Conservation (phyloP, 768 basidiomycete species). For the Austroboletus festivus region DNA sequence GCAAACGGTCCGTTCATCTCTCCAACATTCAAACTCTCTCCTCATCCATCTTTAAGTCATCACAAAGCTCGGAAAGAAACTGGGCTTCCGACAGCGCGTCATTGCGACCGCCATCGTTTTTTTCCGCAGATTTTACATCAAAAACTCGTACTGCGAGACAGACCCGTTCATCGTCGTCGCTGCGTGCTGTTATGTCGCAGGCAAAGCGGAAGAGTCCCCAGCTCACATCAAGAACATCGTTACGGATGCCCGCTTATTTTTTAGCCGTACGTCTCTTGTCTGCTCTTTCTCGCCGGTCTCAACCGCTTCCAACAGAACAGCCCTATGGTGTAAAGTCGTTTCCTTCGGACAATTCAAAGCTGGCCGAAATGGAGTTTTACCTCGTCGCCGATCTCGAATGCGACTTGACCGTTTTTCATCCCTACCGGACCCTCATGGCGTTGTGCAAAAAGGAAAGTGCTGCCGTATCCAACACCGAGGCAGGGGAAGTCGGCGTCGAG, state of each 20-base stretch:
- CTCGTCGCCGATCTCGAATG: slow-evolving; percentile 96
- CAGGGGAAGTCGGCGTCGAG: slow-evolving; percentile 50
- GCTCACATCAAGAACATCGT: slow-evolving; percentile 93
- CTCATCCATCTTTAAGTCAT: slow-evolving; percentile 52
- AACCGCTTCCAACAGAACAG: slow-evolving; percentile 38
- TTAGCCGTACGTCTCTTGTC: slow-evolving; percentile 57
- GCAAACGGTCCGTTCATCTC: slow-evolving; percentile 57
- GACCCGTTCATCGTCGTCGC: slow-evolving; percentile 92
- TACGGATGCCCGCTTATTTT: slow-evolving; percentile 73
- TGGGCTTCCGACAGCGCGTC: slow-evolving; percentile 81
- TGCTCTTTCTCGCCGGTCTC: not conserved
- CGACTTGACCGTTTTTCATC: slow-evolving; percentile 90
- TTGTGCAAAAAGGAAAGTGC: slow-evolving; percentile 62
- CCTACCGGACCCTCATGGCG: slow-evolving; percentile 83
- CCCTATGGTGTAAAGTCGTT: slow-evolving; percentile 78
- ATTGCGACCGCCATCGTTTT: slow-evolving; percentile 94
- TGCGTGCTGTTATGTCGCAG: slow-evolving; percentile 93
- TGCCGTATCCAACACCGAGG: slow-evolving; percentile 48
- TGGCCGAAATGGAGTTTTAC: slow-evolving; percentile 99
- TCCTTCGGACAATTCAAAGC: slow-evolving; percentile 80
- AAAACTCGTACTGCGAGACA: slow-evolving; percentile 93
- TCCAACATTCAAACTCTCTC: not conserved
- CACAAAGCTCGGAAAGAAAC: slow-evolving; percentile 80
- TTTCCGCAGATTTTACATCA: slow-evolving; percentile 95
- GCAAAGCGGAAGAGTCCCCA: slow-evolving; percentile 96